Conservation (phyloP, 2,329 filamentous ascomycete species). For the Hypoxylon sp. region DNA sequence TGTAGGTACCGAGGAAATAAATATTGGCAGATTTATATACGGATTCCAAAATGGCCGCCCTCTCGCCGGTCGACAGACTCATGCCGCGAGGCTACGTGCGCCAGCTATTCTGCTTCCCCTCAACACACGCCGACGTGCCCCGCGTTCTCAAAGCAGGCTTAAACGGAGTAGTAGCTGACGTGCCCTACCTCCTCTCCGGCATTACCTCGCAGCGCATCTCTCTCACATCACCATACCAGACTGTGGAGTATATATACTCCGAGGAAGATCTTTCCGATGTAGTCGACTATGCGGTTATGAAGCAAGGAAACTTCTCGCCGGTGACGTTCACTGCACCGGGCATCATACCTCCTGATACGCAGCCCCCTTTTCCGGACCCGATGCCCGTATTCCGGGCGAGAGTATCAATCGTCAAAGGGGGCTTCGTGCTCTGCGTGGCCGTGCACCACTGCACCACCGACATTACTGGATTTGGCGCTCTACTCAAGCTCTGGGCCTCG, state of each 20-base stretch:
- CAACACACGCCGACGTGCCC: slow-evolving; percentile 23
- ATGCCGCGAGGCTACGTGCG: slow-evolving; percentile 49
- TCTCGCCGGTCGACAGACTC: slow-evolving; percentile 47
- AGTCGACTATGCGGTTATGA: slow-evolving; percentile 42
- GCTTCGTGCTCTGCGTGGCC: slow-evolving; percentile 45
- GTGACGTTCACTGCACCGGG: slow-evolving; percentile 32
- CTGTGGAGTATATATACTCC: slow-evolving; percentile 41
- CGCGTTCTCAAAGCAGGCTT: slow-evolving; percentile 38
- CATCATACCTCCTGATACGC: slow-evolving; percentile 38
- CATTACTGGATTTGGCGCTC: slow-evolving; percentile 46
- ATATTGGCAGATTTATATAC: too few relatives aligned
- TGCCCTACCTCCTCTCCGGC: slow-evolving; percentile 46
- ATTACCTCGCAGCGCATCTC: slow-evolving; percentile 32
- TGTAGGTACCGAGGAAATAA: neutral
- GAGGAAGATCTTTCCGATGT: slow-evolving; percentile 40
- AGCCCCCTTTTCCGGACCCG: slow-evolving; percentile 37
- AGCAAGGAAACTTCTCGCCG: slow-evolving; percentile 43
- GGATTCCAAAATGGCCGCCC: slow-evolving; percentile 23
- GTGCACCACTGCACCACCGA: slow-evolving; percentile 48
- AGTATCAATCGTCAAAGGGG: slow-evolving; percentile 42
- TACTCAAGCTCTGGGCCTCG: slow-evolving; percentile 49
- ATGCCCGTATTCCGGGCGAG: slow-evolving; percentile 46
- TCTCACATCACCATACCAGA: slow-evolving; percentile 37
- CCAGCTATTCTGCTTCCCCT: slow-evolving; percentile 48
- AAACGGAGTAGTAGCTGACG: slow-evolving; percentile 32